Evolutionary conservation across 129 eudicot genomes (phyloP).

Genomic region (Helianthus tuberosus): DNA sequence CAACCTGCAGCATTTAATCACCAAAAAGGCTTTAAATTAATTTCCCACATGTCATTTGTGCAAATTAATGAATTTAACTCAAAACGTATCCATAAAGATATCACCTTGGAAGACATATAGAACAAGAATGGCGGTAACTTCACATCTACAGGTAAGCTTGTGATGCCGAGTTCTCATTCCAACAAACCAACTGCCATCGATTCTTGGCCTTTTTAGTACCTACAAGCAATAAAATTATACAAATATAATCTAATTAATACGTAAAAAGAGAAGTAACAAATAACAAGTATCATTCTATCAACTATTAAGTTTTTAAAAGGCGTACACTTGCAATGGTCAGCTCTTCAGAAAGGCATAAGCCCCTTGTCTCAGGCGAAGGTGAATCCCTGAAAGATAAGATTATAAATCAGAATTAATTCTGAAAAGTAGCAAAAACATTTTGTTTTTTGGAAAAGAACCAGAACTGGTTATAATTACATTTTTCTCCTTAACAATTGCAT

Average conservation of each 20-base stretch:
- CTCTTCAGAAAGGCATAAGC: conserved; percentile 96
- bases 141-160: conserved; percentile 81
- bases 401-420: conserved; percentile 27
- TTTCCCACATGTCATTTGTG: conserved; percentile 2
- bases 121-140: conserved; percentile 96
- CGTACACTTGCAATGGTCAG: conserved; percentile 92
- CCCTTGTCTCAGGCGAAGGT: conserved; percentile 99
- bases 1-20: conserved; percentile 55
- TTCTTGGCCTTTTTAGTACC: conserved; percentile 76
- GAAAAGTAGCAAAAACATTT: conserved; percentile 3
- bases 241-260: not conserved
- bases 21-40: conserved; percentile 7
- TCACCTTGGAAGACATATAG: conserved; percentile 95
- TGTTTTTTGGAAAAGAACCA: not conserved
- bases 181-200: conserved; percentile 74
- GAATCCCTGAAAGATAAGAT: conserved; percentile 65
- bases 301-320: conserved; percentile 28
- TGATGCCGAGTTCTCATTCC: conserved; percentile 98
- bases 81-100: conserved; percentile 5
- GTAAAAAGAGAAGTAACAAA: conserved; percentile 7
- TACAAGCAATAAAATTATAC: conserved; percentile 29
- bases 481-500: conserved; percentile 96
- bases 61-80: conserved; percentile 6
- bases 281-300: too few relatives aligned
- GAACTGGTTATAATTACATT: conserved; percentile 43